These are phyloP conservation scores for Magnolia officinalis DNA, from an alignment of 164 flowering plant species.

Conservation along the genomic window DNA sequence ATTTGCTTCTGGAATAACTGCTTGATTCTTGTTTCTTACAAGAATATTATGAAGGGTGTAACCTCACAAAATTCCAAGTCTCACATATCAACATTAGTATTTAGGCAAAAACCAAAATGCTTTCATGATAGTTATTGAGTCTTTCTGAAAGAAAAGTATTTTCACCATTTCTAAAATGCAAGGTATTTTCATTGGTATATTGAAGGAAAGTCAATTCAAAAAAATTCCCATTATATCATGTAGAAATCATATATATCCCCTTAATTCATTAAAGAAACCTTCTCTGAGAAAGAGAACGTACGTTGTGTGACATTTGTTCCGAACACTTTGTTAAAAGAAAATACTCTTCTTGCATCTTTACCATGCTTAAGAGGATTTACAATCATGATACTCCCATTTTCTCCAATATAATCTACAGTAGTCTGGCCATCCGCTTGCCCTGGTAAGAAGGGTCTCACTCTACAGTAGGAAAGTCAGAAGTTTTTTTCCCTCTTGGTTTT, in stretches of 20 bases:
- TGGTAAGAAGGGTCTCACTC: slow-evolving; percentile 91
- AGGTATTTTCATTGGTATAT: no score
- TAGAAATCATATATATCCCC: neutral
- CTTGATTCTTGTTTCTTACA: no score
- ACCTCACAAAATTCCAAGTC: no score
- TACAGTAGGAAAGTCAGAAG: slow-evolving; percentile 16
- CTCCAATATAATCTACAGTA: no score
- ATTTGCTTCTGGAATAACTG: no score
- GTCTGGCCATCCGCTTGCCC: slow-evolving; percentile 46
- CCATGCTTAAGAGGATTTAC: no score
- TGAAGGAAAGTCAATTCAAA: neutral
- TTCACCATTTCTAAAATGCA: neutral
- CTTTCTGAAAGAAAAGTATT: neutral
- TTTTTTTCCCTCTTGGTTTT: neutral
- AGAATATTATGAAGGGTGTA: no score
- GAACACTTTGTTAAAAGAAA: no score
- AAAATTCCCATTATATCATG: neutral
- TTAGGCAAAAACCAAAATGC: neutral
- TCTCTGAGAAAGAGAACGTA: slow-evolving; percentile 21
- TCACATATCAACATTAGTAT: no score
- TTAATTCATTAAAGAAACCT: neutral
- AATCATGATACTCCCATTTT: no score
- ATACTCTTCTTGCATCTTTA: no score
- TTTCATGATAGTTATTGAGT: neutral
- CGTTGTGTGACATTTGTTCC: no score